phyloP scores from a whole-genome alignment of 202 grass and related monocot species.

The Schoenoplectus tabernaemontani region DNA sequence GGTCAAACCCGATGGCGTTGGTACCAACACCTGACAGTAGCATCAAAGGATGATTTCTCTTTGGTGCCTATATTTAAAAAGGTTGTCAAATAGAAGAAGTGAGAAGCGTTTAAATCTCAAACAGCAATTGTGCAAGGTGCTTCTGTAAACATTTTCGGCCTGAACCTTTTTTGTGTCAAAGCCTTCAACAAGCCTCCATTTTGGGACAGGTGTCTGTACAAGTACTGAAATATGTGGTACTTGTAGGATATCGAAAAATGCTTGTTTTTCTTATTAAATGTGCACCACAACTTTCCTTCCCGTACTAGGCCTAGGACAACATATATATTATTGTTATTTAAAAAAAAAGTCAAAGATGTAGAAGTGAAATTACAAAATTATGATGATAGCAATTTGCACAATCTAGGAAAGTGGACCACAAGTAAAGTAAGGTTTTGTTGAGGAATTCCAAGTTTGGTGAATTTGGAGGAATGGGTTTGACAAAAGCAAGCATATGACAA shows the following conservation, averaged over 20 bases:
- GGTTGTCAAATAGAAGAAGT: background rate
- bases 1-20: conserved; percentile 91
- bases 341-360: background rate
- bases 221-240: background rate
- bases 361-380: background rate
- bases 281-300: background rate
- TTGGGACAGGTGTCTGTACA: background rate
- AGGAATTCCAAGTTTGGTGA: background rate
- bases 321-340: background rate
- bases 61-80: conserved; percentile 45
- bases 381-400: background rate
- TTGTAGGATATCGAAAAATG: background rate
- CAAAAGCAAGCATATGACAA: background rate
- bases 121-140: background rate
- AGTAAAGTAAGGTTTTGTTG: background rate
- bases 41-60: conserved; percentile 92
- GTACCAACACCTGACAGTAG: conserved; percentile 88
- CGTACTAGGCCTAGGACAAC: background rate
- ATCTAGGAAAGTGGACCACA: background rate
- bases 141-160: background rate
- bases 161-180: background rate
- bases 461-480: conserved; percentile 3
- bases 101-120: background rate
- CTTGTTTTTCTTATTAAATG: background rate
- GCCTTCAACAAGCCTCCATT: background rate